A percentile compares a stretch with the other conserved stretches of the same genome.
Conservation (phyloP, 163 green algal genomes). For the Scenedesmus sp. region DNA sequence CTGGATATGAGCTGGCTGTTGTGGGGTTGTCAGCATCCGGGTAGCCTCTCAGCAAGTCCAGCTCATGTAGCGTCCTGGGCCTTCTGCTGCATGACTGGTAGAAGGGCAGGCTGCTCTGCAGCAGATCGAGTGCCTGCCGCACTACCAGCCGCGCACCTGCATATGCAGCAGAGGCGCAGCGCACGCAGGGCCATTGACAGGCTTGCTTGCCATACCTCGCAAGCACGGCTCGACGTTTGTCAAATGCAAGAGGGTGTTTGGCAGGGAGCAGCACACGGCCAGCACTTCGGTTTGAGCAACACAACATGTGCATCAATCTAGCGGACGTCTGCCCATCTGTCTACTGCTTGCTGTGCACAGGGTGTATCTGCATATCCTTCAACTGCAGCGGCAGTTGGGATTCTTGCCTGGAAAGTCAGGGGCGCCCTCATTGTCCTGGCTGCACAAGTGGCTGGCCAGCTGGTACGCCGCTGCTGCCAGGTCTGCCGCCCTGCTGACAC, state of each 20-base stretch:
- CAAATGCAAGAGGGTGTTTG: too few species aligned
- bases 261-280: too few species aligned
- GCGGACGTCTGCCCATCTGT: too few species aligned
- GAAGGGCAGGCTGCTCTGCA: not conserved
- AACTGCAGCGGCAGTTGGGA: too few species aligned
- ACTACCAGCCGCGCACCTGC: not conserved
- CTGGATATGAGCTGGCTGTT: not conserved
- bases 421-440: not conserved
- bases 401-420: not conserved
- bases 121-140: not conserved
- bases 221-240: too few species aligned
- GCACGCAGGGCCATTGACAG: too few species aligned
- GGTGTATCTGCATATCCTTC: too few species aligned
- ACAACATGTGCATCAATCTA: too few species aligned
- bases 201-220: too few species aligned
- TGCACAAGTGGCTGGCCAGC: not conserved
- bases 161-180: not conserved
- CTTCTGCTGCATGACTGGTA: not conserved
- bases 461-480: not conserved
- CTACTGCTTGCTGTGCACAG: too few species aligned
- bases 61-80: not conserved
- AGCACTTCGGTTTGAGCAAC: too few species aligned
- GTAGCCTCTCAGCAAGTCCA: not conserved
- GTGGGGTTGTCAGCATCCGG: not conserved
- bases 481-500: not conserved